Base-by-base conservation (phyloP, 177 flowering plant genomes). In the Vitis hybrid region DNA sequence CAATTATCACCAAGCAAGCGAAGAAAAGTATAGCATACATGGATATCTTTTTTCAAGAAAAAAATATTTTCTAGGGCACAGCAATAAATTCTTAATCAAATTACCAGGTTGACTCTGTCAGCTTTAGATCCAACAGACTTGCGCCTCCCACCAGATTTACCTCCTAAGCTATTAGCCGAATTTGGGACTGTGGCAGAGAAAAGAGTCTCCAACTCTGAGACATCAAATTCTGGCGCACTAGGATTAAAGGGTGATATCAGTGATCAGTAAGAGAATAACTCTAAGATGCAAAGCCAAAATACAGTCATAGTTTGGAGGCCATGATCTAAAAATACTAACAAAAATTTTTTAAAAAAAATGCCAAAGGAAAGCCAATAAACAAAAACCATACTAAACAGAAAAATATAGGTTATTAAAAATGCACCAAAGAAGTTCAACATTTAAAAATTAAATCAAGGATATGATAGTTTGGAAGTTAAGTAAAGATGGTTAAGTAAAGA, bases 141-240 rank as follows among this genome's bases (percentile, higher is more conserved):
- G 65, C 89, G 86, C 17, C 89, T 78, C 14, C 79, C 93, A 65
- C 85, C 89, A 70, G 84, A 66, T 86, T 89, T 91, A 66, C 81
- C 91, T 63, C 88, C 94, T 40, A 84, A 67, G 61, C 73, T 68
- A 66, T 86, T 89, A 76, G 73, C 80, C 54, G 88, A 78, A 64
- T 87, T 88, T 40, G 94, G 88, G 50, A 87, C 92, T 49, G 79
- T 82, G 59, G 92, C 86, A 78, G 98, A 89, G 84, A 95, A 95
- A 75, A 93, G 94, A 18, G 70, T 86, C 90, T 90, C 99, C 51
- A 95, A 75, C 82, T 95, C 99, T 76, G 93, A 89, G 32, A 95
- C 91, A 74, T 95, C 98, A 86, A 95, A 88, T 72, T 93, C 99
- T 67, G 93, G 82, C 52, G 88, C 88, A 70, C 99, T 95, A 78